Conservation (phyloP, 2,329 filamentous ascomycete genomes). For the Alternaria ethzedia region DNA sequence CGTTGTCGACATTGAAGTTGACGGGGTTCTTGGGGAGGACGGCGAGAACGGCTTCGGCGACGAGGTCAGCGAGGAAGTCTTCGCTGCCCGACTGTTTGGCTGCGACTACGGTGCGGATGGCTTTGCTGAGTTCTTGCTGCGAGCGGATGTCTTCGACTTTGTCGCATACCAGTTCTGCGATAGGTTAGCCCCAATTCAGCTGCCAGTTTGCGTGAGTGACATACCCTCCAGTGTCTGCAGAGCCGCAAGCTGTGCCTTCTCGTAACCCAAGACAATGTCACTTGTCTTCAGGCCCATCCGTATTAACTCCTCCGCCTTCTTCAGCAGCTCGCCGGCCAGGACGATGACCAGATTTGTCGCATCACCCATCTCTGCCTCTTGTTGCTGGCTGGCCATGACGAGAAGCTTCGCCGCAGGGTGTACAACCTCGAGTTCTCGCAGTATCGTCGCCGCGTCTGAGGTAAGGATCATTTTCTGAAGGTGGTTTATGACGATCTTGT, state of each 20-base stretch:
- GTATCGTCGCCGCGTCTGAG: constrained; percentile 95
- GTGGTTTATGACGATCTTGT: constrained; percentile 99
- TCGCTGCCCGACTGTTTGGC: constrained; percentile 97
- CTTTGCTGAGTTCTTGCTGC: constrained; percentile 87
- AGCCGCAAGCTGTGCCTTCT: constrained; percentile 89
- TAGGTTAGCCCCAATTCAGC: constrained; percentile 18
- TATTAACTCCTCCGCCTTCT: constrained; percentile 95
- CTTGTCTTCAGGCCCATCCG: constrained; percentile 98
- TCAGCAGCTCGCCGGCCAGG: constrained; percentile 90
- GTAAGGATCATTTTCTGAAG: constrained; percentile 99
- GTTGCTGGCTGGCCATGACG: constrained; percentile 98
- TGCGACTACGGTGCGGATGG: constrained; percentile 90
- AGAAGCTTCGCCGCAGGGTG: constrained; percentile 97
- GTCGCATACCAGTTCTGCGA: constrained; percentile 80
- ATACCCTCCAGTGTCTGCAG: constrained; percentile 79
- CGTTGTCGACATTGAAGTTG: constrained; percentile 99
- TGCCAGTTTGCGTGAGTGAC: constrained; percentile 11
- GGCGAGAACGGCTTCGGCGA: constrained; percentile 82
- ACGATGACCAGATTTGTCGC: constrained; percentile 97
- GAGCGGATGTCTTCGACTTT: constrained; percentile 84
- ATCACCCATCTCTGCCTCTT: constrained; percentile 99
- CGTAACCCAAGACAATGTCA: constrained; percentile 94
- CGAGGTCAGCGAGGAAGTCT: constrained; percentile 82
- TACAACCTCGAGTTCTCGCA: constrained; percentile 96
- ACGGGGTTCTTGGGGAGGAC: constrained; percentile 93